Conservation (phyloP, 2,329 filamentous ascomycete species). For the Neonectria sp. region DNA sequence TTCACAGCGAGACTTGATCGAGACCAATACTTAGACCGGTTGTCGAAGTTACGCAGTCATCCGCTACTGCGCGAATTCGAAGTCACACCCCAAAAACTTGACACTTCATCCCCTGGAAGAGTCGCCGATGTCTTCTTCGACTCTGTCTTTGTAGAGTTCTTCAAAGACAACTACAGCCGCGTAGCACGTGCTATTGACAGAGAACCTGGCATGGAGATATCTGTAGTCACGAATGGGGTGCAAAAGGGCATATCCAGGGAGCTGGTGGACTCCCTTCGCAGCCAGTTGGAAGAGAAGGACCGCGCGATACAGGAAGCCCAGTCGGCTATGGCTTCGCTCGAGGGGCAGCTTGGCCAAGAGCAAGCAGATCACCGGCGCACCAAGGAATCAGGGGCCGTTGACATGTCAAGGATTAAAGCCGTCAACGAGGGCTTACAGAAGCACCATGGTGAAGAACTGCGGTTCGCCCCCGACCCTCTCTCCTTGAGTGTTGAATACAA, state of each 20-base stretch:
- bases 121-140: conserved; percentile 90
- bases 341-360: conserved; percentile 77
- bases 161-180: conserved; percentile 96
- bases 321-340: conserved; percentile 61
- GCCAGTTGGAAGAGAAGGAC: conserved; percentile 82
- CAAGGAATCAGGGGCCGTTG: conserved; percentile 66
- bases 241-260: conserved; percentile 95
- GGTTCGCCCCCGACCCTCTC: conserved; percentile 54
- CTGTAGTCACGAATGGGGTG: conserved; percentile 82
- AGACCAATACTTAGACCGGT: conserved; percentile 87
- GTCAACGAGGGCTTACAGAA: conserved; percentile 80
- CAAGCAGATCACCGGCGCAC: conserved; percentile 79
- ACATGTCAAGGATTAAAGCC: conserved; percentile 65
- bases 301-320: conserved; percentile 64
- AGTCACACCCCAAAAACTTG: conserved; percentile 80
- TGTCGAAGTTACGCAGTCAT: conserved; percentile 83
- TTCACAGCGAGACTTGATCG: conserved; percentile 84
- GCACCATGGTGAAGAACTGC: conserved; percentile 77
- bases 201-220: conserved; percentile 89
- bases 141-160: conserved; percentile 88
- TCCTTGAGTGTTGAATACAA: conserved; percentile 12
- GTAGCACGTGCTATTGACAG: conserved; percentile 89
- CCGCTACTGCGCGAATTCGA: conserved; percentile 91
- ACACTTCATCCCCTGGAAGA: conserved; percentile 61
- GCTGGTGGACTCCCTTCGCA: conserved; percentile 86